Conservation (phyloP, 2,329 filamentous ascomycete genomes). For the Plenodomus tracheiphilus region DNA sequence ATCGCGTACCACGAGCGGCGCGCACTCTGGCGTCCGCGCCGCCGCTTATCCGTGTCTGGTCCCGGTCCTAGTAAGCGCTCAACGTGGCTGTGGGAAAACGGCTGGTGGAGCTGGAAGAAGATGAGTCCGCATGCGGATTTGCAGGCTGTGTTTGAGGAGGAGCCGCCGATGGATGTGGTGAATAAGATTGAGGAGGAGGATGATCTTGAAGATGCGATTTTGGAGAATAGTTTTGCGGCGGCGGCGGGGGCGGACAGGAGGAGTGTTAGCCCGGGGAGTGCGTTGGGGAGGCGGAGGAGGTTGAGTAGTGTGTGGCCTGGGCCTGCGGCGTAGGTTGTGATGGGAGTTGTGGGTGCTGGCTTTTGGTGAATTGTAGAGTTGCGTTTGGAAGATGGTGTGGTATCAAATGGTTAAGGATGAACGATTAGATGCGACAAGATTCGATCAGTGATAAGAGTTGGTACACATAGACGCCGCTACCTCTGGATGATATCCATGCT, state of each 20-base stretch:
- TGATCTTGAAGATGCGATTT: slow-evolving; percentile 50
- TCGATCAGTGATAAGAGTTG: too few species aligned
- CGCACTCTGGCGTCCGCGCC: slow-evolving; percentile 63
- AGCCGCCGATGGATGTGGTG: slow-evolving; percentile 62
- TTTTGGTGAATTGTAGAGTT: too few species aligned
- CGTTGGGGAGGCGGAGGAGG: slow-evolving; percentile 34
- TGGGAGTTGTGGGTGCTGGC: not conserved
- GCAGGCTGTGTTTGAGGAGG: slow-evolving; percentile 71
- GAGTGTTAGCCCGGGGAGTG: slow-evolving; percentile 38
- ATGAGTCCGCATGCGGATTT: slow-evolving; percentile 74
- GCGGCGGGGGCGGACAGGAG: slow-evolving; percentile 16
- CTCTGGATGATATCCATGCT: too few species aligned
- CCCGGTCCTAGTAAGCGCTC: slow-evolving; percentile 46
- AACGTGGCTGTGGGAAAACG: slow-evolving; percentile 51
- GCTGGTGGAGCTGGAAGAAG: slow-evolving; percentile 63
- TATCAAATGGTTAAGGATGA: too few species aligned
- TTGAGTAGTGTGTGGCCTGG: slow-evolving; percentile 44
- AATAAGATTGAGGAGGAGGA: slow-evolving; percentile 55
- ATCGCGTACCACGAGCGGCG: slow-evolving; percentile 73
- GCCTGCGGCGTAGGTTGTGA: slow-evolving; percentile 7
- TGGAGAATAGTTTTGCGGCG: slow-evolving; percentile 46
- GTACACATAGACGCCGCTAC: too few species aligned
- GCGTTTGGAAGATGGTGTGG: too few species aligned
- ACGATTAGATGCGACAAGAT: too few species aligned
- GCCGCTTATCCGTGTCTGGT: slow-evolving; percentile 25